A percentile compares a stretch with the other conserved stretches of the same genome.
Conservation (phyloP, 768 basidiomycete species). For the Peribolospora baueri region DNA sequence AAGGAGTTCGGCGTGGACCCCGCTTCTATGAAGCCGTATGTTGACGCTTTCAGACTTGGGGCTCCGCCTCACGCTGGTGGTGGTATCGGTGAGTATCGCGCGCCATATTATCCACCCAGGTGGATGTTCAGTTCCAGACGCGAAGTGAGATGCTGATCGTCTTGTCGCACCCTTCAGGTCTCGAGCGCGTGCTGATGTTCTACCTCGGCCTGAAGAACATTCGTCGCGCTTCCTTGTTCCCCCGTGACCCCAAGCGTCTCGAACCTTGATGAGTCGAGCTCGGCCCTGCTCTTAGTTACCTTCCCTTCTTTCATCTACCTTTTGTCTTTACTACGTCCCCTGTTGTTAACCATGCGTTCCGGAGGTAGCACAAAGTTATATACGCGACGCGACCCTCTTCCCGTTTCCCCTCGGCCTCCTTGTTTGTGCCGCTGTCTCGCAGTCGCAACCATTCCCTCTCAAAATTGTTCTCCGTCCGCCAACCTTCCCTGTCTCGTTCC, state of each 20-base stretch:
- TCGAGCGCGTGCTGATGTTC: constrained; percentile 46
- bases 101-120: background rate
- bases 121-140: background rate
- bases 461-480: too few relatives aligned
- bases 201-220: constrained; percentile 95
- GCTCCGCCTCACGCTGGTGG: constrained; percentile 93
- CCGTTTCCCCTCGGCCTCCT: too few relatives aligned
- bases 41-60: constrained; percentile 84
- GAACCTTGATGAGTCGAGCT: constrained; percentile 33
- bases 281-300: background rate
- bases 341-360: too few relatives aligned
- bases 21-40: constrained; percentile 59
- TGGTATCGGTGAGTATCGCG: constrained; percentile 39
- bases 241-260: constrained; percentile 82
- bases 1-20: constrained; percentile 66
- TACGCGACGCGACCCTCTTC: too few relatives aligned
- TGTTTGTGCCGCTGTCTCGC: too few relatives aligned
- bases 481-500: too few relatives aligned
- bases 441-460: too few relatives aligned
- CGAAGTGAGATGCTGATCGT: background rate
- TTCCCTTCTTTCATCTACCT: too few relatives aligned
- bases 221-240: constrained; percentile 75
- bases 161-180: background rate
- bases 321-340: too few relatives aligned
- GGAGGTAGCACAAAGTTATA: too few relatives aligned